Evolutionary conservation across 1,139 yeast species (phyloP), one percentile per base, ranked within the genome.

Genomic region (Eremothecium cymbalariae): DNA sequence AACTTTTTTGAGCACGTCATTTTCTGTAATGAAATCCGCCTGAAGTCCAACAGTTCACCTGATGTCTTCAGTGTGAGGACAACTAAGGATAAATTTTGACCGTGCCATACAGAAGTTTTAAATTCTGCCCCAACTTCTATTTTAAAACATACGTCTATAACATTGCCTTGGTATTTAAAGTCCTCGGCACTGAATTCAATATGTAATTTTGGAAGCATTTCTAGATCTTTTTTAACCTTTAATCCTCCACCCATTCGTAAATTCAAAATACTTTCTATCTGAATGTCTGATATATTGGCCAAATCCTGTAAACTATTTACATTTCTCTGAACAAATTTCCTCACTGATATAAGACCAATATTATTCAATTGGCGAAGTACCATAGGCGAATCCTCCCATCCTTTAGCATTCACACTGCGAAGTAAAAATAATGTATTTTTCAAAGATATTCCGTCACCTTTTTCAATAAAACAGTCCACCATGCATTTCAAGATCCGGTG

Each of bases 371-470:
- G 77, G 34, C 64, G 54, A 17, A 71, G 47, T 7, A 63, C 63
- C 45, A 61, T 55, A 8, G 68, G 53, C 0, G 66, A 50, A 31
- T 61, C 64, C 42, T 69, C 74, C 77, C 77, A 71, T 14, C 73
- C 60, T 38, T 55, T 60, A 0, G 69, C 69, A 28, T 49, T 47
- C 3, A 69, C 39, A 28, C 68, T 63, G 34, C 72, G 50, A 2
- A 51, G 43, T 8, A 71, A 41, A 25, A 51, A 53, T 6, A 70
- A 46, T 8, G 67, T 47, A 28, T 55, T 60, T 13, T 50, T 40
- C 26, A 69, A 48, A 0, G 75, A 65, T 0, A 45, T 40, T 0
- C 66, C 63, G 44, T 70, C 74, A 21, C 55, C 51, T 37, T 57
- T 64, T 12, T 53, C 62, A 13, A 59, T 46, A 37, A 60, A 65